Conservation (phyloP, 2,329 filamentous ascomycete species). For the Diaporthe citrichinensis region DNA sequence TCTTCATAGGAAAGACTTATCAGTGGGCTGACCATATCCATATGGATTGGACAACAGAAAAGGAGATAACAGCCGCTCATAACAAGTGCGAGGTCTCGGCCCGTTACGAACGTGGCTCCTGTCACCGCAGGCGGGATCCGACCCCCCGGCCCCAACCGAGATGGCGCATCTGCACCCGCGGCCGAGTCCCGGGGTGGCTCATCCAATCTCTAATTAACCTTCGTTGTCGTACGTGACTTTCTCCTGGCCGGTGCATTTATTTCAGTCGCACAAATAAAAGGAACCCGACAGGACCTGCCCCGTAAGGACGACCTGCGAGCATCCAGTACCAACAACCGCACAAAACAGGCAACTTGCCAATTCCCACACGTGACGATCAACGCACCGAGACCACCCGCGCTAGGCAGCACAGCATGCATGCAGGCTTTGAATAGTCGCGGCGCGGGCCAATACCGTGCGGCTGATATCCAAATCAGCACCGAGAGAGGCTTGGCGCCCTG, state of each 20-base stretch:
- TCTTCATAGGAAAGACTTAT: neutral
- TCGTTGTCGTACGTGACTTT: neutral
- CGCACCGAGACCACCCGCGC: neutral
- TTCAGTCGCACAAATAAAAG: neutral
- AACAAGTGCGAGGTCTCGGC: neutral
- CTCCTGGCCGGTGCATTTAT: neutral
- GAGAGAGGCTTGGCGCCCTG: slow-evolving; percentile 1
- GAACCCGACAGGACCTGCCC: neutral
- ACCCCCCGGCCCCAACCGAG: slow-evolving; percentile 23
- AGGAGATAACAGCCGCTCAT: neutral
- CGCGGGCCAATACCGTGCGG: slow-evolving; percentile 29
- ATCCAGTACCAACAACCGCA: neutral
- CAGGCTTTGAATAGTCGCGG: slow-evolving; percentile 27
- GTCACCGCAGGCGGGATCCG: neutral
- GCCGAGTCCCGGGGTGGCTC: neutral
- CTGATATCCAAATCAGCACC: slow-evolving; percentile 31
- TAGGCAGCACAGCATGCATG: slow-evolving; percentile 29
- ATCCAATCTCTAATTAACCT: neutral
- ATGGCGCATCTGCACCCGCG: neutral
- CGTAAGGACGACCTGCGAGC: neutral
- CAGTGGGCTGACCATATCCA: neutral
- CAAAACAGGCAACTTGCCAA: neutral
- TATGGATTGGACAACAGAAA: neutral
- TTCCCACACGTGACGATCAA: neutral
- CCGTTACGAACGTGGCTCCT: slow-evolving; percentile 5